Conservation (phyloP, 1,284 basidiomycete species). For the Erythrobasidium hasegawianum region DNA sequence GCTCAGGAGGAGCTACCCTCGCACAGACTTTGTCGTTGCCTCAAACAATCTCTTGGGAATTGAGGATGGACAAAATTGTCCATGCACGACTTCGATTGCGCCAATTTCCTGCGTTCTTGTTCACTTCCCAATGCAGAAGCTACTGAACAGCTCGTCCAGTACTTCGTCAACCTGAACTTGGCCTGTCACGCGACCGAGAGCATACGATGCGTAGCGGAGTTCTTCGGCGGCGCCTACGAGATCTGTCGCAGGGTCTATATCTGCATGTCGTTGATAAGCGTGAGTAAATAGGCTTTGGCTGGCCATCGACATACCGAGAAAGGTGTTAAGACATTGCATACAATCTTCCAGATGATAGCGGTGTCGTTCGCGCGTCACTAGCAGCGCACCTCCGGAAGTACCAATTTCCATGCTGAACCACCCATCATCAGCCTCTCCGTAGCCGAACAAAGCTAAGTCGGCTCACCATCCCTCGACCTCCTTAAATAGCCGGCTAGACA, state of each 20-base stretch:
- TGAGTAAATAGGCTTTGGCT: constrained; percentile 8
- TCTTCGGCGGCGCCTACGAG: constrained; percentile 78
- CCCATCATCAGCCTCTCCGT: background rate
- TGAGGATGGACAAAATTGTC: too few species aligned
- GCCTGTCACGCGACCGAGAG: constrained; percentile 75
- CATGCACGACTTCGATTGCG: too few species aligned
- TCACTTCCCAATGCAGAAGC: constrained; percentile 71
- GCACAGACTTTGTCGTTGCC: too few species aligned
- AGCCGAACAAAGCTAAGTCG: background rate
- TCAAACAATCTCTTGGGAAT: too few species aligned
- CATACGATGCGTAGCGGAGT: constrained; percentile 71
- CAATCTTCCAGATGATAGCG: constrained; percentile 68
- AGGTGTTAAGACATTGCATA: constrained; percentile 62
- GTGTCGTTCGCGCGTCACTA: constrained; percentile 76
- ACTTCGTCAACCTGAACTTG: constrained; percentile 69
- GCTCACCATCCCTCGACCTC: constrained; percentile 59
- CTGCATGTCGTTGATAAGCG: constrained; percentile 42
- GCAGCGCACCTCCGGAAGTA: constrained; percentile 53
- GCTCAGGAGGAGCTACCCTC: too few species aligned
- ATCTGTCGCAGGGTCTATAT: constrained; percentile 51
- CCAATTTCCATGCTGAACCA: constrained; percentile 39
- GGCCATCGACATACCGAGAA: constrained; percentile 56
- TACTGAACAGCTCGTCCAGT: constrained; percentile 71
- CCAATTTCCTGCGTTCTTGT: too few species aligned
- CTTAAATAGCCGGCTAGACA: constrained; percentile 59